Conservation (phyloP, 73 alveolate genomes). For the Effrenium voratum region DNA sequence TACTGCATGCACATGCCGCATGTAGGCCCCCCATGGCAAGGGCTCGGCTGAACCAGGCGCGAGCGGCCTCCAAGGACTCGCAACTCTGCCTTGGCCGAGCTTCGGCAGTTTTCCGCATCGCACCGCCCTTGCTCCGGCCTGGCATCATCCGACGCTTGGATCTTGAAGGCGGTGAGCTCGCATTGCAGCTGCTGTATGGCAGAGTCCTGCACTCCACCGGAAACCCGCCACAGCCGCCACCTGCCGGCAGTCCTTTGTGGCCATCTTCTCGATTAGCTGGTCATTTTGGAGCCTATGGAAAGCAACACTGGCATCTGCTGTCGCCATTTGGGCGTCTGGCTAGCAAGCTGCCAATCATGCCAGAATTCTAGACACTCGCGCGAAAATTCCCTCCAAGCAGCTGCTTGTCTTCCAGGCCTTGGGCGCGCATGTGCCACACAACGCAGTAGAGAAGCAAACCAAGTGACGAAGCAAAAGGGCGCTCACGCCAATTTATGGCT, state of each 20-base stretch:
- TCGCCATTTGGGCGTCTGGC: too few species aligned
- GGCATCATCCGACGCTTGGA: not conserved
- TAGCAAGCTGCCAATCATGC: too few species aligned
- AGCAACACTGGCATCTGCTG: not conserved
- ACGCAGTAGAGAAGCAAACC: too few species aligned
- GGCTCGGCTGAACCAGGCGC: too few species aligned
- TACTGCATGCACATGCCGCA: too few species aligned
- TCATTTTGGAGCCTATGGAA: constrained; percentile 58
- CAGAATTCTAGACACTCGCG: not conserved
- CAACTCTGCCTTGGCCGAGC: too few species aligned
- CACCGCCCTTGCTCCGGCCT: too few species aligned
- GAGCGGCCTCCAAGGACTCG: too few species aligned
- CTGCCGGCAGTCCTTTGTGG: constrained; percentile 1
- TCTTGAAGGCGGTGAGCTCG: constrained; percentile 52
- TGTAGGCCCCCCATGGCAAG: too few species aligned
- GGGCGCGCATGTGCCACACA: not conserved
- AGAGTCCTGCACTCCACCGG: constrained; percentile 26
- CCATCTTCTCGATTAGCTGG: not conserved
- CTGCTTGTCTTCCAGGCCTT: constrained; percentile 92
- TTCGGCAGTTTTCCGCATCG: too few species aligned
- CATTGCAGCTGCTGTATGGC: constrained; percentile 41
- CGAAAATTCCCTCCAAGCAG: constrained; percentile 27
- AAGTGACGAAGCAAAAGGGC: not conserved
- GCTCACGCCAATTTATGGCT: too few species aligned
- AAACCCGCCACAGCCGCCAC: not conserved